Conservation (phyloP, 352 stramenopile genomes). For the Globisporangium barbulae region DNA sequence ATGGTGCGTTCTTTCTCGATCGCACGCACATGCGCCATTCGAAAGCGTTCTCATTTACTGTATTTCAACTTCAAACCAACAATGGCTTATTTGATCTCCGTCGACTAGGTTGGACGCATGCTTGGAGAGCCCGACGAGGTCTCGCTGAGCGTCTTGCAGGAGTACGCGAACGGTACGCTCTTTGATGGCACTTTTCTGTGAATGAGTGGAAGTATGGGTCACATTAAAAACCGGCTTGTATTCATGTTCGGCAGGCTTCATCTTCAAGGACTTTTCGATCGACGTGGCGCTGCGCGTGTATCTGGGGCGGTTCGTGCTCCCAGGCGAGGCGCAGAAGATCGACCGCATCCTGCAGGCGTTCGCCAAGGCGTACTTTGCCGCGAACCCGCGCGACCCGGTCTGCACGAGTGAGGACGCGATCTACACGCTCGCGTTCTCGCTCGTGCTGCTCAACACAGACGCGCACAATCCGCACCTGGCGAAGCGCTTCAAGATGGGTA, state of each 20-base stretch:
- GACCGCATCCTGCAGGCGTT: conserved; percentile 84
- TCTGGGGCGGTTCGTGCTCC: conserved; percentile 64
- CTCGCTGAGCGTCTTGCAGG: conserved; percentile 57
- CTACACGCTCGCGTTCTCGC: conserved; percentile 76
- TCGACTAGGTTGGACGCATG: conserved; percentile 46
- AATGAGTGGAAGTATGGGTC: background rate
- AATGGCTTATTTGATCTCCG: background rate
- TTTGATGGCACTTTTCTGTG: background rate
- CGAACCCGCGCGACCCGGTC: conserved; percentile 45
- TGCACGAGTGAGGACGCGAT: conserved; percentile 70
- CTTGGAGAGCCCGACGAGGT: conserved; percentile 63
- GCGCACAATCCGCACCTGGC: conserved; percentile 68
- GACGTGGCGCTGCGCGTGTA: conserved; percentile 74
- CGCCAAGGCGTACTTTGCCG: conserved; percentile 54
- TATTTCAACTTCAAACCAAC: background rate
- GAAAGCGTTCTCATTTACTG: background rate
- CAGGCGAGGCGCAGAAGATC: conserved; percentile 80
- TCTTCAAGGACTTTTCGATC: conserved; percentile 54
- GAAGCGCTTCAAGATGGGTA: conserved; percentile 69
- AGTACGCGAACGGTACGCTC: conserved; percentile 54
- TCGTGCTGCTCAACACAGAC: conserved; percentile 80
- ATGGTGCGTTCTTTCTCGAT: conserved; percentile 31
- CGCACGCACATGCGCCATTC: background rate
- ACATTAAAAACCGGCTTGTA: background rate
- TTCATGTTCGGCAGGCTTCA: conserved; percentile 31